Evolutionary conservation across 768 basidiomycete species (phyloP).

Genomic region (Lentinula sp.): DNA sequence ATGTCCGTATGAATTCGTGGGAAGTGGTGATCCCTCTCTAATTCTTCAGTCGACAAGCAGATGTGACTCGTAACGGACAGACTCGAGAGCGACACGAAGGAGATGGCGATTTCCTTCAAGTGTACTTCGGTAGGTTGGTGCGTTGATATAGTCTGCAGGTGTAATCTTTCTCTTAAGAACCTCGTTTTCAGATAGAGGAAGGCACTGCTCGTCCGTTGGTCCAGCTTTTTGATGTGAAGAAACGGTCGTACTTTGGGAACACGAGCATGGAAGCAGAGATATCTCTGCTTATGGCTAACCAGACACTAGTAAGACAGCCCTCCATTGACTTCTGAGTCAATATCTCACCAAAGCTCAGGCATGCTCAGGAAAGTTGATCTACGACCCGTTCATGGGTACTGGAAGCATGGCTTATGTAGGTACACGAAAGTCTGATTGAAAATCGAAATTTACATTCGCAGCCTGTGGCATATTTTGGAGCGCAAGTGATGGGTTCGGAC

Average conservation of each 20-base stretch:
- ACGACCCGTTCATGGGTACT: slow-evolving; percentile 94
- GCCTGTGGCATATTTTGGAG: slow-evolving; percentile 87
- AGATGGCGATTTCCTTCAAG: slow-evolving; percentile 62
- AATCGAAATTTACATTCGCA: slow-evolving; percentile 20
- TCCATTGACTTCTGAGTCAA: neutral
- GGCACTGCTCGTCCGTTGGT: slow-evolving; percentile 67
- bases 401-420: slow-evolving; percentile 87
- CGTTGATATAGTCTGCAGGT: neutral
- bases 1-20: slow-evolving; percentile 45
- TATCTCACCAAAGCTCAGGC: slow-evolving; percentile 41
- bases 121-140: slow-evolving; percentile 82
- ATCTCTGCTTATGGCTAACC: slow-evolving; percentile 94
- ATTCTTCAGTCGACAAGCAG: slow-evolving; percentile 21
- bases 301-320: slow-evolving; percentile 59
- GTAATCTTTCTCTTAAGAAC: neutral
- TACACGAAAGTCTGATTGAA: slow-evolving; percentile 1
- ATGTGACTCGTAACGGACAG: slow-evolving; percentile 42
- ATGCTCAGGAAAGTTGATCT: slow-evolving; percentile 82
- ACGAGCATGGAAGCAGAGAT: slow-evolving; percentile 98
- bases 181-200: slow-evolving; percentile 44
- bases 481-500: slow-evolving; percentile 84
- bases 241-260: slow-evolving; percentile 86
- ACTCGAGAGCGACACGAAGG: slow-evolving; percentile 46
- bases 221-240: slow-evolving; percentile 78
- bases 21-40: slow-evolving; percentile 14